Base-by-base conservation (phyloP, 2,329 filamentous ascomycete species). In the Beauveria sp. region DNA sequence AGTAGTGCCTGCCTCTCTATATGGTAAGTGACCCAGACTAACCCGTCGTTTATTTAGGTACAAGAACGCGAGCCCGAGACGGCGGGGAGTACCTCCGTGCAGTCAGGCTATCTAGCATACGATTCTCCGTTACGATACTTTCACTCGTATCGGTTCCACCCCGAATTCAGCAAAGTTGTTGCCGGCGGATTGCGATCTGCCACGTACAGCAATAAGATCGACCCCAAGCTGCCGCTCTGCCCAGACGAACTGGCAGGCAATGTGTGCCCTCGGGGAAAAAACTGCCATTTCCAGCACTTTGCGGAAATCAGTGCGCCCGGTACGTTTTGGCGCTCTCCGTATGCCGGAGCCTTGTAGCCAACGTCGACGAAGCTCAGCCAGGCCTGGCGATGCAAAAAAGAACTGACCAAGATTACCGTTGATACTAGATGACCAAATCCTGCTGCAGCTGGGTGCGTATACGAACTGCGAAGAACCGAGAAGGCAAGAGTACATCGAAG, bases 171-270 rank as follows among this genome's bases (percentile, higher is more conserved):
- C 66, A 74, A 88, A 55, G 78, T 84, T 61, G 86, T 96, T 62
- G 72, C 84, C 61, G 88, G 87, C 64, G 93, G 93, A 49, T 88
- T 92, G 70, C 87, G 89, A 71, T 98, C 95, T 65, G 81, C 96
- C 78, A 98, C 93, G 49, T 98, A 93, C 77, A 97, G 91, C 77
- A 90, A 96, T 75, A 88, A 87, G 67, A 96, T 99, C 74, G 86
- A 97, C 71, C 81, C 86, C 26, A 80, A 85, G 63, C 86, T 83
- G 67, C 83, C 84, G 64, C 71, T 98, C 54, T 99, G 95, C 74
- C 87, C 86, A 43, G 88, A 85, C 68, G 90, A 96, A 73, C 77
- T 90, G 65, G 79, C 81, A 53, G 86, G 86, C 58, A 85, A 86
- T 63, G 78, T 80, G 66, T 98, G 95, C 65, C 74, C 81, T 34